Conservation (phyloP, 768 basidiomycete species). For the Candolleomyces efflorescens region DNA sequence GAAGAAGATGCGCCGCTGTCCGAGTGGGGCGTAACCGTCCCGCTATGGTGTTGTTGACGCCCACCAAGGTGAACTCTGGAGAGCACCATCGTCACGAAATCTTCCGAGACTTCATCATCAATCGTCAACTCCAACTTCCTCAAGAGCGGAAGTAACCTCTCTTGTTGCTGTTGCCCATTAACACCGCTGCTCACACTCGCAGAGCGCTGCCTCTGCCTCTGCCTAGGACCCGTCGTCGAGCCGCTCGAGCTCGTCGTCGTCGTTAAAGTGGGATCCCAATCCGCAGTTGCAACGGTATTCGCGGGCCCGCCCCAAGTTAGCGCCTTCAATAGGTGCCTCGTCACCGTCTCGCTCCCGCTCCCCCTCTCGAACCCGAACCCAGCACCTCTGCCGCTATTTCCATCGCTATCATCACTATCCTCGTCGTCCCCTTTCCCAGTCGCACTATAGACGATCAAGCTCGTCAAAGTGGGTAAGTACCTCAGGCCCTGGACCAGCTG, state of each 20-base stretch:
- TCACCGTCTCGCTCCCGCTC: constrained; percentile 23
- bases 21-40: too few species aligned
- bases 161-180: not conserved
- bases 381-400: too few species aligned
- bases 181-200: too few species aligned
- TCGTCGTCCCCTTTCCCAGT: too few species aligned
- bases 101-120: constrained; percentile 25
- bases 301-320: constrained; percentile 25
- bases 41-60: constrained; percentile 7
- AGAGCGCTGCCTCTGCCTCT: too few species aligned
- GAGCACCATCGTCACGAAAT: constrained; percentile 30
- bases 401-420: too few species aligned
- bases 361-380: too few species aligned
- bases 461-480: constrained; percentile 28
- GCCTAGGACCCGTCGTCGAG: too few species aligned
- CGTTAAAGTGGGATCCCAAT: too few species aligned
- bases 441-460: constrained; percentile 24
- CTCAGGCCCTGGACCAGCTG: constrained; percentile 30
- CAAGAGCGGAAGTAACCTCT: constrained; percentile 23
- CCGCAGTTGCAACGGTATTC: not conserved
- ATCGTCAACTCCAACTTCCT: constrained; percentile 34
- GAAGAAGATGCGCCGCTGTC: too few species aligned
- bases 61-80: constrained; percentile 23
- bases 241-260: too few species aligned
- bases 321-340: constrained; percentile 29